Percentiles rank a stretch among this genome's conserved stretches.
Conservation (phyloP, 2,329 filamentous ascomycete genomes). For the Lasiodiplodia gonubiensis region DNA sequence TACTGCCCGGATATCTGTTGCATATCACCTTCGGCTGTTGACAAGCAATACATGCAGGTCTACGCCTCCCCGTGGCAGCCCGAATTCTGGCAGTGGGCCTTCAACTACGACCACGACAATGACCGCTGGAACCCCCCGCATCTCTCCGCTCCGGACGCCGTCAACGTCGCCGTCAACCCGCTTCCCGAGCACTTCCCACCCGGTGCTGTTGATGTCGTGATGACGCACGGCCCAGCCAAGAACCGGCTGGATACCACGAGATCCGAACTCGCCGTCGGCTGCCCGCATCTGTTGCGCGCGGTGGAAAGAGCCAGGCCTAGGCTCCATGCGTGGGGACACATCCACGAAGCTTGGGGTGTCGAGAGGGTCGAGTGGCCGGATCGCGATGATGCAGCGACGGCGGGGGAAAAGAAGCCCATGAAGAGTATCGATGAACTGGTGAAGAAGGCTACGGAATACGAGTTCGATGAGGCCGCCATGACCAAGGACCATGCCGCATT, state of each 20-base stretch:
- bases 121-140: constrained; percentile 59
- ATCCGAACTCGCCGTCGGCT: constrained; percentile 55
- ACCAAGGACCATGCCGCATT: constrained; percentile 36
- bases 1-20: not conserved
- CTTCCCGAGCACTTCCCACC: constrained; percentile 45
- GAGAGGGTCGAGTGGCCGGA: constrained; percentile 48
- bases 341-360: constrained; percentile 59
- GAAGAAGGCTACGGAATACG: constrained; percentile 16
- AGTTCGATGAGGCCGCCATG: constrained; percentile 34
- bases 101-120: constrained; percentile 56
- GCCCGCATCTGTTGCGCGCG: constrained; percentile 60
- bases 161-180: constrained; percentile 25
- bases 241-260: constrained; percentile 54
- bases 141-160: constrained; percentile 35
- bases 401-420: not conserved
- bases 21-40: not conserved
- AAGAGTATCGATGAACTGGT: constrained; percentile 1
- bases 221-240: constrained; percentile 66
- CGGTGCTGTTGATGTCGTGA: constrained; percentile 60
- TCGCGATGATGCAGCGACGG: constrained; percentile 25
- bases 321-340: constrained; percentile 69
- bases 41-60: constrained; percentile 39
- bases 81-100: constrained; percentile 62
- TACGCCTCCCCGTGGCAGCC: constrained; percentile 63
- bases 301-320: constrained; percentile 56